phyloP scores from a whole-genome alignment of 129 eudicot genomes.

The Flaveria linearis region DNA sequence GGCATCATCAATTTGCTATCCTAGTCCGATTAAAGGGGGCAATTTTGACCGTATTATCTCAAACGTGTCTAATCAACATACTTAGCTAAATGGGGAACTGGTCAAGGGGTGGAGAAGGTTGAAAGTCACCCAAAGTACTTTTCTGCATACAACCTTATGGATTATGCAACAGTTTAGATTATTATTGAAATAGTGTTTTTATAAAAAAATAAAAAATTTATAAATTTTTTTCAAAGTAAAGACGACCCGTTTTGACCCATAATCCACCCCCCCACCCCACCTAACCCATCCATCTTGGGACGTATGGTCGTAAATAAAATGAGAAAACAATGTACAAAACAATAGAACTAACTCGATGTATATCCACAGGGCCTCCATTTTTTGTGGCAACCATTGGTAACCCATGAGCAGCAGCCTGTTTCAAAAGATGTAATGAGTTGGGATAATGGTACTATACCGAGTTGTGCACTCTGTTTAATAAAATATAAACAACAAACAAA shows the following conservation, averaged over 20 bases:
- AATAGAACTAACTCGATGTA: constrained; percentile 63
- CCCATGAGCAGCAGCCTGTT: constrained; percentile 99
- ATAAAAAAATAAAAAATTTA: not conserved
- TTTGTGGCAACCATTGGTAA: constrained; percentile 97
- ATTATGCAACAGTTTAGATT: not conserved
- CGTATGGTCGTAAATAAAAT: not conserved
- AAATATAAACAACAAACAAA: not conserved
- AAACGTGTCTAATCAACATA: not conserved
- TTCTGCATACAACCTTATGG: not conserved
- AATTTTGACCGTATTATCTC: not conserved
- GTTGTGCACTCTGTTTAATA: not conserved
- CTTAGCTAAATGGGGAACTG: not conserved
- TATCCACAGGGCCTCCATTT: constrained; percentile 99
- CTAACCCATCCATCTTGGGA: not conserved
- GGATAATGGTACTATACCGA: not conserved
- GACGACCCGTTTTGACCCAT: constrained; percentile 1
- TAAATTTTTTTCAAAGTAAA: not conserved
- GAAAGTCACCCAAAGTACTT: not conserved
- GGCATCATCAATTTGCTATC: constrained; percentile 19
- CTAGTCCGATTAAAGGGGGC: constrained; percentile 8
- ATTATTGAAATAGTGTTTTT: not conserved
- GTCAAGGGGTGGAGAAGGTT: not conserved
- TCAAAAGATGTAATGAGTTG: constrained; percentile 19
- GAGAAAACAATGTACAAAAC: not conserved
- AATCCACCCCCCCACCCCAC: not conserved